Conservation (phyloP, 805 yeast genomes). For the Sugiyamaella boreocaroliniensis region DNA sequence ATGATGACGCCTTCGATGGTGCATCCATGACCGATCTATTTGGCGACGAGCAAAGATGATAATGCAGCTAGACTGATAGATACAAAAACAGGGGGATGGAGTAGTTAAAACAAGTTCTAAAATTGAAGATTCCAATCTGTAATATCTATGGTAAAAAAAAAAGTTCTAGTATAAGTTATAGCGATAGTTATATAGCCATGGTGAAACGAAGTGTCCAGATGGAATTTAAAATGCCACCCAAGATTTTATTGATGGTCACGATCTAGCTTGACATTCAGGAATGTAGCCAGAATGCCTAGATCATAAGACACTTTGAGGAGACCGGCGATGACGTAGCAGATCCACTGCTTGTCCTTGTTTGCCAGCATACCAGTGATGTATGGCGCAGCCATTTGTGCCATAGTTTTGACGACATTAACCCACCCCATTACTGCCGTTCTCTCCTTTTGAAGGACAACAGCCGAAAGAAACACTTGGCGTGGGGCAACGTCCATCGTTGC, state of each 20-base stretch:
- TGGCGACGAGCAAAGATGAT: slow-evolving; percentile 11
- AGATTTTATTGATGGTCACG: slow-evolving; percentile 6
- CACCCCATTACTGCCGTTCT: slow-evolving; percentile 75
- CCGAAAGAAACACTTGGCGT: slow-evolving; percentile 68
- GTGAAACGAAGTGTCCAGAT: no score
- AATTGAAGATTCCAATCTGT: no score
- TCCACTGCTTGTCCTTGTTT: slow-evolving; percentile 28
- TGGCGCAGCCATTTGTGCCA: slow-evolving; percentile 77
- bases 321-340: slow-evolving; percentile 32
- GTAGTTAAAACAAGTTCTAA: no score
- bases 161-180: no score
- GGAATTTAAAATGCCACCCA: no score
- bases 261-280: slow-evolving; percentile 12
- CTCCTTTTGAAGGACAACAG: slow-evolving; percentile 57
- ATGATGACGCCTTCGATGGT: slow-evolving; percentile 20
- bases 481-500: slow-evolving; percentile 87
- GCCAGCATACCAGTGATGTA: slow-evolving; percentile 68
- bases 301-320: slow-evolving; percentile 31
- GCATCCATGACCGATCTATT: slow-evolving; percentile 18
- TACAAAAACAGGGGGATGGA: no score
- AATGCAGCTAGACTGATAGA: no score
- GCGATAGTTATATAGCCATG: no score
- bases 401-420: slow-evolving; percentile 77
- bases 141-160: no score
- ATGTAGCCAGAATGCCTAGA: slow-evolving; percentile 25